phyloP scores from a whole-genome alignment of 2,329 filamentous ascomycete species.

The Aspergillus caelatus region DNA sequence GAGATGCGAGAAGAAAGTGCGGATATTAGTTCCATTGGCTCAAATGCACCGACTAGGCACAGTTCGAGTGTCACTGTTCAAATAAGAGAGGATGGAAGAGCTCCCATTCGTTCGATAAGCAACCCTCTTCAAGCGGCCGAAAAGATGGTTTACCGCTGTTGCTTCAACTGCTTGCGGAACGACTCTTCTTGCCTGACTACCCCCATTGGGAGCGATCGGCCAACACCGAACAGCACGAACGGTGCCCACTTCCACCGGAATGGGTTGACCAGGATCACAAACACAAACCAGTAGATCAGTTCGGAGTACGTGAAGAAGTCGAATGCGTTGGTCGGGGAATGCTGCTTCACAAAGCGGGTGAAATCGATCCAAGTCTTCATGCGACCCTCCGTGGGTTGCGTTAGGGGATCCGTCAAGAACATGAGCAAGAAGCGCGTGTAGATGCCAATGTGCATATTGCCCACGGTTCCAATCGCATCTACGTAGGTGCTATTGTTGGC shows the following conservation, averaged over 20 bases:
- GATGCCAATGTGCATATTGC: slow-evolving; percentile 88
- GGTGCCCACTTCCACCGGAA: slow-evolving; percentile 89
- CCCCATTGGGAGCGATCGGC: slow-evolving; percentile 64
- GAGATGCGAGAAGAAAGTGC: too few relatives aligned
- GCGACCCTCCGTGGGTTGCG: slow-evolving; percentile 70
- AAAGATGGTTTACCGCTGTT: slow-evolving; percentile 24
- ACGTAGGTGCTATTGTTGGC: slow-evolving; percentile 85
- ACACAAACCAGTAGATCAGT: slow-evolving; percentile 81
- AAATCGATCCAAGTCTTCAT: slow-evolving; percentile 89
- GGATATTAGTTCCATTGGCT: too few relatives aligned
- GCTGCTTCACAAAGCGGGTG: slow-evolving; percentile 70
- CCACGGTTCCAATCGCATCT: slow-evolving; percentile 77
- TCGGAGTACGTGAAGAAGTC: slow-evolving; percentile 91
- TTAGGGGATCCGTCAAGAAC: slow-evolving; percentile 79
- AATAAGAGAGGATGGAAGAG: background rate
- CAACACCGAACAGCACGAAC: slow-evolving; percentile 80
- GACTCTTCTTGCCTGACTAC: slow-evolving; percentile 68
- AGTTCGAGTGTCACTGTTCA: too few relatives aligned
- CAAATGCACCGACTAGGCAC: too few relatives aligned
- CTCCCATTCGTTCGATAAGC: too few relatives aligned
- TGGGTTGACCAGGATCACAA: slow-evolving; percentile 77
- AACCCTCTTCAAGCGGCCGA: too few relatives aligned
- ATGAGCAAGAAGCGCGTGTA: slow-evolving; percentile 84
- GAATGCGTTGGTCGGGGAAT: slow-evolving; percentile 73
- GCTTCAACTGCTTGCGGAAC: slow-evolving; percentile 31